phyloP scores from a whole-genome alignment of 1,139 yeast genomes.

The Kluyveromyces marxianus region DNA sequence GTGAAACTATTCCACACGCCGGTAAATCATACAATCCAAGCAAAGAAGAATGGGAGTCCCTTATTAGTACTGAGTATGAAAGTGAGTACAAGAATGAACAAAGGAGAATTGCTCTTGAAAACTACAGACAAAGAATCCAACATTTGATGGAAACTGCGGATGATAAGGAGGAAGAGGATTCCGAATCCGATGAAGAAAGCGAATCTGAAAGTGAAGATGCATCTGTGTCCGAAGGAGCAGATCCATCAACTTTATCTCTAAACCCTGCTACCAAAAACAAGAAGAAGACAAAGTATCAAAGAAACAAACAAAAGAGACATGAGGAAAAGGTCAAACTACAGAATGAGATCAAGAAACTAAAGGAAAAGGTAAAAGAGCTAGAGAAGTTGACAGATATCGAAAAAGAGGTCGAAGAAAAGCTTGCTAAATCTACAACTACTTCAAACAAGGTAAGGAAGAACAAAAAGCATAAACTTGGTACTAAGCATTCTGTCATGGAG shows the following conservation, averaged over 20 bases:
- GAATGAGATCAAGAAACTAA: slow-evolving; percentile 49
- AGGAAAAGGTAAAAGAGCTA: slow-evolving; percentile 50
- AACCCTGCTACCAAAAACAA: slow-evolving; percentile 64
- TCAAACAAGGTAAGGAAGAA: slow-evolving; percentile 22
- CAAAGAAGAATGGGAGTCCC: slow-evolving; percentile 69
- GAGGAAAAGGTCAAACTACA: slow-evolving; percentile 53
- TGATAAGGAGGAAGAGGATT: slow-evolving; percentile 47
- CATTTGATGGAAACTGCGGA: slow-evolving; percentile 55
- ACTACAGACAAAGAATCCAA: slow-evolving; percentile 56
- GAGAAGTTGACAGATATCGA: slow-evolving; percentile 48
- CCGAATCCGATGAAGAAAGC: slow-evolving; percentile 38
- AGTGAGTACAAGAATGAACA: slow-evolving; percentile 63
- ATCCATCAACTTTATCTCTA: slow-evolving; percentile 45
- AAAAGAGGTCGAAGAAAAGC: slow-evolving; percentile 30
- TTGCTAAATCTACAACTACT: slow-evolving; percentile 13
- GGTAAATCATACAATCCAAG: slow-evolving; percentile 95
- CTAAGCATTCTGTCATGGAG: slow-evolving; percentile 52
- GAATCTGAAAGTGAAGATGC: slow-evolving; percentile 22
- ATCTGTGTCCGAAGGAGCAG: slow-evolving; percentile 13
- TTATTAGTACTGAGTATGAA: slow-evolving; percentile 59
- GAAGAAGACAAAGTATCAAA: slow-evolving; percentile 69
- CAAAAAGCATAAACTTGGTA: slow-evolving; percentile 36
- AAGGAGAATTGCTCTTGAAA: slow-evolving; percentile 50
- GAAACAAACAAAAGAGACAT: slow-evolving; percentile 65
- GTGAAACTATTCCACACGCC: slow-evolving; percentile 56